A percentile compares a stretch with the other conserved stretches of the same genome.
Evolutionary conservation across 2,329 filamentous ascomycete species (phyloP).

Genomic region (Periconia sp.): DNA sequence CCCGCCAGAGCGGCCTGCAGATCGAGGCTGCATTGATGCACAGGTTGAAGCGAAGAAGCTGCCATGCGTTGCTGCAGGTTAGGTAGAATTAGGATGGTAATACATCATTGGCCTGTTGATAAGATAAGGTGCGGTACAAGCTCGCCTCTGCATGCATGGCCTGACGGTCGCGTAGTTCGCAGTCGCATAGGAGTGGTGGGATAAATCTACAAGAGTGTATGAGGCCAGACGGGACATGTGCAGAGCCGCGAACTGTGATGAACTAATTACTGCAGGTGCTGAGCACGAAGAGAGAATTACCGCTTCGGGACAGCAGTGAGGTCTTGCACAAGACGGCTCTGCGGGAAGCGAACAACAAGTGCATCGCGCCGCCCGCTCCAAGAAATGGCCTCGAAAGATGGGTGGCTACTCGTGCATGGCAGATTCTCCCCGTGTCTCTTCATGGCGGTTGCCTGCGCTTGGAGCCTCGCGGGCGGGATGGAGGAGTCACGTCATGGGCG

Average conservation of each 20-base stretch:
- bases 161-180: conserved; percentile 1
- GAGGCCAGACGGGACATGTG: background rate
- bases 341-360: background rate
- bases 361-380: no score
- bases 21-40: no score
- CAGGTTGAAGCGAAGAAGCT: conserved; percentile 12
- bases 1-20: no score
- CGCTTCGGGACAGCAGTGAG: conserved; percentile 8
- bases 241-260: no score
- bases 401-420: no score
- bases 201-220: conserved; percentile 4
- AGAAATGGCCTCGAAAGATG: no score
- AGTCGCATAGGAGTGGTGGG: conserved; percentile 6
- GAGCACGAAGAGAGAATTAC: conserved; percentile 9
- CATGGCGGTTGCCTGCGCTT: background rate
- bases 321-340: background rate
- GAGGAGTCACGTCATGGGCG: background rate
- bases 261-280: conserved; percentile 4
- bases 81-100: background rate
- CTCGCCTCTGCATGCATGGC: conserved; percentile 24
- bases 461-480: no score
- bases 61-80: conserved; percentile 6
- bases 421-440: conserved; percentile 1
- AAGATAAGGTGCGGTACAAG: conserved; percentile 9
- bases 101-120: conserved; percentile 9